These are phyloP conservation scores for Pleodorina starrii DNA, from an alignment of 139 green algal genomes.

Conservation along the genomic window DNA sequence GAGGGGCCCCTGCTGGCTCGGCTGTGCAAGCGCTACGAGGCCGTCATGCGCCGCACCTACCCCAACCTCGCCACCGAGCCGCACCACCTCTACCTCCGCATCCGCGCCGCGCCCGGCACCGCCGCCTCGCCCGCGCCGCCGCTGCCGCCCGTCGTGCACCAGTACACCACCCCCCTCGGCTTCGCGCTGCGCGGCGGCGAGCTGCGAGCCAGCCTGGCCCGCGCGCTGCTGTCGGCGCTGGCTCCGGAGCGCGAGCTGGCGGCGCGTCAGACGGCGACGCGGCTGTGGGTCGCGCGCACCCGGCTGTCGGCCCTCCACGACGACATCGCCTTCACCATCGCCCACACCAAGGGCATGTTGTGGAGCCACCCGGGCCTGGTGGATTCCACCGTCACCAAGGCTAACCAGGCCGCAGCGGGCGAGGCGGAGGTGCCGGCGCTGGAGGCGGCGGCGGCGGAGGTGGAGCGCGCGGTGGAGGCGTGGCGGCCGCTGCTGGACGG, in stretches of 20 bases:
- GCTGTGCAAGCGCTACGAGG: constrained; percentile 45
- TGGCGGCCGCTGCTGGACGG: constrained; percentile 40
- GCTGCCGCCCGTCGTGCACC: constrained; percentile 36
- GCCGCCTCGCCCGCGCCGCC: neutral
- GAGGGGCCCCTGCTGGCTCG: constrained; percentile 39
- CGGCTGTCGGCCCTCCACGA: constrained; percentile 5
- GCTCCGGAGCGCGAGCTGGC: constrained; percentile 23
- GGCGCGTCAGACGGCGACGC: constrained; percentile 22
- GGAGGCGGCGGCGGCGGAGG: constrained; percentile 16
- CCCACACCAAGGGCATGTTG: constrained; percentile 49
- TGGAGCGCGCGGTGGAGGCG: neutral
- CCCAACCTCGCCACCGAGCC: constrained; percentile 40
- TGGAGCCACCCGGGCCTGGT: constrained; percentile 43
- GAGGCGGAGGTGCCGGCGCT: constrained; percentile 23
- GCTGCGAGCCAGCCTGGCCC: constrained; percentile 1
- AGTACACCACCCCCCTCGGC: constrained; percentile 41
- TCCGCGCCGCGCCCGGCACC: neutral
- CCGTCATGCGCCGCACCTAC: constrained; percentile 39
- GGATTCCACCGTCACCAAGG: constrained; percentile 44
- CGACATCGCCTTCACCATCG: constrained; percentile 46
- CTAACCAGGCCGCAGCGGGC: neutral
- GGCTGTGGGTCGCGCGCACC: neutral
- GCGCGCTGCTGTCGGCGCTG: constrained; percentile 1
- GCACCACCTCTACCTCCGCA: constrained; percentile 40
- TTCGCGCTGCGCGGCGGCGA: constrained; percentile 47